A percentile compares a stretch with the other conserved stretches of the same genome.
Evolutionary conservation across 2,329 filamentous ascomycete genomes (phyloP).

Genomic region (Tolypocladium ophioglossoides): DNA sequence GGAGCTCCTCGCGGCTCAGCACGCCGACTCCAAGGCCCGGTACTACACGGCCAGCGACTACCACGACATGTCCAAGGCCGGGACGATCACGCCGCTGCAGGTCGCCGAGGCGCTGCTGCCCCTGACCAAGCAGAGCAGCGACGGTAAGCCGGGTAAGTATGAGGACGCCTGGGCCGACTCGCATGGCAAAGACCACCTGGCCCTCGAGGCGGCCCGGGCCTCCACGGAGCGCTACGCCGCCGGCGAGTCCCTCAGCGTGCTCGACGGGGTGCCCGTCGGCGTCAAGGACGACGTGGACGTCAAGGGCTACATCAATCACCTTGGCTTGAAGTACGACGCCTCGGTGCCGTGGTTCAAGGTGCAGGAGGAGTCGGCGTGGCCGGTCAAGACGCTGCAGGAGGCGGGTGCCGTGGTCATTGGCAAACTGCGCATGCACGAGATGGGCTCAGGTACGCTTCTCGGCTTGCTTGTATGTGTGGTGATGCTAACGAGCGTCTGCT

Average conservation of each 20-base stretch:
- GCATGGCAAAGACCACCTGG: conserved; percentile 43
- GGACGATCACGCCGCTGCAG: conserved; percentile 58
- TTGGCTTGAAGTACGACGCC: conserved; percentile 53
- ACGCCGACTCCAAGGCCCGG: conserved; percentile 31
- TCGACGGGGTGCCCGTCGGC: conserved; percentile 76
- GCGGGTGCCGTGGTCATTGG: conserved; percentile 66
- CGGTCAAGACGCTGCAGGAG: conserved; percentile 58
- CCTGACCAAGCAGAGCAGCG: conserved; percentile 51
- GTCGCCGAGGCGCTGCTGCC: conserved; percentile 63
- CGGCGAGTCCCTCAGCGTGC: conserved; percentile 52
- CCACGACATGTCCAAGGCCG: conserved; percentile 60
- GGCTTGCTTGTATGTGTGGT: background rate
- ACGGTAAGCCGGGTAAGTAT: conserved; percentile 43
- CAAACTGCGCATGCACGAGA: conserved; percentile 71
- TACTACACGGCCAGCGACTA: conserved; percentile 70
- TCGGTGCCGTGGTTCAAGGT: conserved; percentile 39
- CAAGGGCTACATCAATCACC: conserved; percentile 56
- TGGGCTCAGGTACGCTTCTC: conserved; percentile 49
- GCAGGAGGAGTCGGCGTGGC: conserved; percentile 53
- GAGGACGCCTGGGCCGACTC: conserved; percentile 63
- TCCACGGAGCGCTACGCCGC: conserved; percentile 63
- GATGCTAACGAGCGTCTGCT: background rate
- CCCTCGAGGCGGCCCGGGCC: conserved; percentile 57
- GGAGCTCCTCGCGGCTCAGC: conserved; percentile 28
- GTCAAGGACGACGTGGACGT: conserved; percentile 75